phyloP scores from a whole-genome alignment of 129 eudicot species.

The Arctium lappa region DNA sequence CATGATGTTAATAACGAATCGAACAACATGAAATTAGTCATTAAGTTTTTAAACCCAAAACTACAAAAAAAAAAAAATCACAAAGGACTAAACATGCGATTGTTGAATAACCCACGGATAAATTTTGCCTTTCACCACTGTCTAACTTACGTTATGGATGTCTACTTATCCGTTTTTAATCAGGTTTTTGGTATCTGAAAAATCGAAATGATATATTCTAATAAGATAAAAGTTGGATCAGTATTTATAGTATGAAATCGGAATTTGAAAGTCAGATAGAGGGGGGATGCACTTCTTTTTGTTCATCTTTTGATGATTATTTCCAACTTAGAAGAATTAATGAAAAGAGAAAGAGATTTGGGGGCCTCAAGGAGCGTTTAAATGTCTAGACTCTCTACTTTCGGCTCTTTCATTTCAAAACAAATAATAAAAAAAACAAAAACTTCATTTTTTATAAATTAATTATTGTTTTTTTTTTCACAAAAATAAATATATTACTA shows the following conservation, averaged over 20 bases:
- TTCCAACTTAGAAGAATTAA: slow-evolving; percentile 35
- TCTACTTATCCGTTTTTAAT: neutral
- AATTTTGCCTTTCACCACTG: no score
- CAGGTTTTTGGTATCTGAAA: neutral
- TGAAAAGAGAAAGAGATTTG: slow-evolving; percentile 27
- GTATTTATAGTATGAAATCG: neutral
- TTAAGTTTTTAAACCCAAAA: neutral
- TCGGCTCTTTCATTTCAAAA: slow-evolving; percentile 27
- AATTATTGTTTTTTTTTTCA: neutral
- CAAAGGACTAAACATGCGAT: no score
- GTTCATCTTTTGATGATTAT: slow-evolving; percentile 28
- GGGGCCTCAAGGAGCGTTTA: slow-evolving; percentile 45
- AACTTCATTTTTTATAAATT: neutral
- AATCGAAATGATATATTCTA: no score
- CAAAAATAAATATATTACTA: no score
- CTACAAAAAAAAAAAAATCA: neutral
- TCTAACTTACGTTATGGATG: no score
- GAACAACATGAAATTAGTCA: neutral
- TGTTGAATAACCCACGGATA: no score
- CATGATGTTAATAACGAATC: neutral
- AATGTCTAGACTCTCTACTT: slow-evolving; percentile 14
- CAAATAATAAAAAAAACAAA: neutral
- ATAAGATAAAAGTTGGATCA: neutral
- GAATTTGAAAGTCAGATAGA: neutral
- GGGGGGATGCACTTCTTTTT: slow-evolving; percentile 31